Conservation (phyloP, 1,139 yeast genomes). For the Geotrichum fermentans region DNA sequence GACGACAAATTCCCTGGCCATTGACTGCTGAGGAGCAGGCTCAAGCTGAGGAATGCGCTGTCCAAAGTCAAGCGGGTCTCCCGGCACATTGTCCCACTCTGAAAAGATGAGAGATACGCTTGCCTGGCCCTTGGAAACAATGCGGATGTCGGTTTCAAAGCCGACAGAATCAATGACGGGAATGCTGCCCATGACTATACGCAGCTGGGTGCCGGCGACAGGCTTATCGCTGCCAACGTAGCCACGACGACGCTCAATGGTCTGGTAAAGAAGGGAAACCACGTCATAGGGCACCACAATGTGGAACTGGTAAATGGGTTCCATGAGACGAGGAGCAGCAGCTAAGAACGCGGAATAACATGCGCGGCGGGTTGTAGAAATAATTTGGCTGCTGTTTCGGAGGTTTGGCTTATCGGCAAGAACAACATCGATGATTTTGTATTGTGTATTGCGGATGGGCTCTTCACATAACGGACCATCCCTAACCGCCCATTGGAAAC, state of each 20-base stretch:
- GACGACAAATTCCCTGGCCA: constrained; percentile 83
- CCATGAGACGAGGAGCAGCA: constrained; percentile 75
- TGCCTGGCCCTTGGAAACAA: constrained; percentile 76
- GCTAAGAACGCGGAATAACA: constrained; percentile 77
- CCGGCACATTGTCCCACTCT: constrained; percentile 79
- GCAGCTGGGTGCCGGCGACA: constrained; percentile 71
- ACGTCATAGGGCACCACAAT: constrained; percentile 52
- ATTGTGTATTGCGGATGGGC: constrained; percentile 64
- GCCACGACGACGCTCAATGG: constrained; percentile 62
- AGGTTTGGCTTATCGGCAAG: constrained; percentile 48
- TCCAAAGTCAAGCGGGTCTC: constrained; percentile 76
- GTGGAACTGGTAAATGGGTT: constrained; percentile 70
- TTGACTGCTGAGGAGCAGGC: constrained; percentile 63
- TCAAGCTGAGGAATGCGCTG: constrained; percentile 62
- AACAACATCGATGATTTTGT: constrained; percentile 62
- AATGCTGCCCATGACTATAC: constrained; percentile 55
- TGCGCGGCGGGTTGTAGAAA: constrained; percentile 79
- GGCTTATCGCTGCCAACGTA: constrained; percentile 52
- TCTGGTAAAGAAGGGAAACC: constrained; percentile 45
- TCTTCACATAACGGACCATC: constrained; percentile 94
- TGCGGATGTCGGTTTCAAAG: constrained; percentile 75
- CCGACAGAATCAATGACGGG: constrained; percentile 93
- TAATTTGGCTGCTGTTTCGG: constrained; percentile 66
- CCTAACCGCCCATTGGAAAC: constrained; percentile 75
- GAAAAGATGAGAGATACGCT: constrained; percentile 61